Percentiles rank a stretch among this genome's conserved stretches.
Evolutionary conservation across 2,329 filamentous ascomycete genomes (phyloP).

Genomic region (Myriangium duriaei): DNA sequence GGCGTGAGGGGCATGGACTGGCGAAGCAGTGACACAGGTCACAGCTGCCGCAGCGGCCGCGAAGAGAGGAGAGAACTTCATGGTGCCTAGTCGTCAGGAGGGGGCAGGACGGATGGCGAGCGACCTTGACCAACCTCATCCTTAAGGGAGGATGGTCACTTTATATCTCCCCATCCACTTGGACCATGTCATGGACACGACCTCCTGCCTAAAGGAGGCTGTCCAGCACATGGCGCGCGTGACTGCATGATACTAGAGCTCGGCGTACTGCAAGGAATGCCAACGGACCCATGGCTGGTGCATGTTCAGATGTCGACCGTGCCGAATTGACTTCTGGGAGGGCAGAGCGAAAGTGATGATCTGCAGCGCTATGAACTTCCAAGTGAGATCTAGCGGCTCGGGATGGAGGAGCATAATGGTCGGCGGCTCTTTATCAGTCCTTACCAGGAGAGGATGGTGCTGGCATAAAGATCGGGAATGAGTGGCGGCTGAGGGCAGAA

Average conservation of each 20-base stretch:
- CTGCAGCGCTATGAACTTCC: neutral
- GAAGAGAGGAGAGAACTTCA: conserved; percentile 16
- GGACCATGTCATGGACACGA: too few relatives aligned
- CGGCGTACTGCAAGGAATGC: neutral
- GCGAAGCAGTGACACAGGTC: conserved; percentile 10
- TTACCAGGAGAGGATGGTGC: neutral
- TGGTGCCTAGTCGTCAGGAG: conserved; percentile 9
- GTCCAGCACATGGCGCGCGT: neutral
- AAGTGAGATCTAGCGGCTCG: neutral
- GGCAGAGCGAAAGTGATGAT: neutral
- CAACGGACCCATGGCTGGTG: neutral
- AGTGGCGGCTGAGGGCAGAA: neutral
- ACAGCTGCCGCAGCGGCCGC: conserved; percentile 11
- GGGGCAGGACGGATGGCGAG: neutral
- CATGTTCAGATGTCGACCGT: neutral
- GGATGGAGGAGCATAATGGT: neutral
- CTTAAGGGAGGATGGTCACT: neutral
- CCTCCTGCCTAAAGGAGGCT: neutral
- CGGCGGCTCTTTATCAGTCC: too few relatives aligned
- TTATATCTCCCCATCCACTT: too few relatives aligned
- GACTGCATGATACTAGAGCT: neutral
- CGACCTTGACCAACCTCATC: neutral
- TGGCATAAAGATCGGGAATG: neutral
- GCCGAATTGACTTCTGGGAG: neutral
- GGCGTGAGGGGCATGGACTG: conserved; percentile 18